These are phyloP conservation scores for Leccinum longicurvipes DNA, from an alignment of 768 basidiomycete genomes.

Conservation along the genomic window DNA sequence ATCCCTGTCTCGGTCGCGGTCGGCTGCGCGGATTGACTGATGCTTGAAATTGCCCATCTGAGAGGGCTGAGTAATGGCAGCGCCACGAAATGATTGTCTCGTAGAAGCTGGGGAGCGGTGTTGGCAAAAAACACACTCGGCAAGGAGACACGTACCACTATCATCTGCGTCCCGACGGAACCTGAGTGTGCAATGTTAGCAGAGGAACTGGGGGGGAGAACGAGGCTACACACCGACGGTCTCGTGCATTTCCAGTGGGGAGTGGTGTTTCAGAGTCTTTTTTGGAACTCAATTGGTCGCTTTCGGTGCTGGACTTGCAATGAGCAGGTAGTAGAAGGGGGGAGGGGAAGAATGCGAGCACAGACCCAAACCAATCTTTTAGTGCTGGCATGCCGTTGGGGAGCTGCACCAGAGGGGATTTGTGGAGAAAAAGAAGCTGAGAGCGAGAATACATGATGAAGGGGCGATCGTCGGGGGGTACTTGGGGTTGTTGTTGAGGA, in stretches of 20 bases:
- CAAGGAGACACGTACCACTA: conserved; percentile 44
- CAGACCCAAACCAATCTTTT: conserved; percentile 88
- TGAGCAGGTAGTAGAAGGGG: conserved; percentile 15
- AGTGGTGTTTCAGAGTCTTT: conserved; percentile 64
- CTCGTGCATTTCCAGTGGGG: conserved; percentile 51
- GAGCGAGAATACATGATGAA: conserved; percentile 67
- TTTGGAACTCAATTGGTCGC: conserved; percentile 35
- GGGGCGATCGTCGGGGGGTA: conserved; percentile 32
- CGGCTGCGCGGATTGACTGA: conserved; percentile 69
- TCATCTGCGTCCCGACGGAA: conserved; percentile 79
- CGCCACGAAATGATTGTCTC: conserved; percentile 68
- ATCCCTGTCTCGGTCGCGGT: conserved; percentile 51
- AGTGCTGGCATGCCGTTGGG: conserved; percentile 78
- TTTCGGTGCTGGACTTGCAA: conserved; percentile 45
- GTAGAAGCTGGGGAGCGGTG: conserved; percentile 43
- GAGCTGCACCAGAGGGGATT: conserved; percentile 70
- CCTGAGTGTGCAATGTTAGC: conserved; percentile 36
- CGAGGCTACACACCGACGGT: conserved; percentile 54
- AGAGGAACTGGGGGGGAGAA: neutral
- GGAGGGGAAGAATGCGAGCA: conserved; percentile 17
- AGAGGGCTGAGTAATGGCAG: conserved; percentile 66
- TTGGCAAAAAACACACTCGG: conserved; percentile 4
- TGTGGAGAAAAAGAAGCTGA: conserved; percentile 64
- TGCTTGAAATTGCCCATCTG: conserved; percentile 95
- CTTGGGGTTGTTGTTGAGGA: conserved; percentile 6